phyloP scores from a whole-genome alignment of 2,329 filamentous ascomycete species.

The Calycina herbarum region DNA sequence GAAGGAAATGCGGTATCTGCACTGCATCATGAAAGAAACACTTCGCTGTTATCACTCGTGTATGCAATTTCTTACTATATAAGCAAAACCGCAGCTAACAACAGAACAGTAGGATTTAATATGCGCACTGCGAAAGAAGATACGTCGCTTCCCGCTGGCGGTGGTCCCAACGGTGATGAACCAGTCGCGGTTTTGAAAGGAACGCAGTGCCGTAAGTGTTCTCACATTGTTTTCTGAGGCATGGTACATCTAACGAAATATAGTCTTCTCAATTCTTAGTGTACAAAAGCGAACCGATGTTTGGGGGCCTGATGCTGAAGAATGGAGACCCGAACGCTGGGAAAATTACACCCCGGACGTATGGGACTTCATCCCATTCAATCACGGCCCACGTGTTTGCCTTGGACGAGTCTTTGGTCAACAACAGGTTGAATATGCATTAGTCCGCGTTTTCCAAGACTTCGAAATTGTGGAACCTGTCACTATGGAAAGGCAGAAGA shows the following conservation, averaged over 20 bases:
- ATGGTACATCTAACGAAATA: too few relatives aligned
- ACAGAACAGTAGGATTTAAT: too few relatives aligned
- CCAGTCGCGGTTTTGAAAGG: too few relatives aligned
- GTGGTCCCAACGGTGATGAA: too few relatives aligned
- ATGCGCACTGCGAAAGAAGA: too few relatives aligned
- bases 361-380: constrained; percentile 10
- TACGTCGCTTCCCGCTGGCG: too few relatives aligned
- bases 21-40: constrained; percentile 8
- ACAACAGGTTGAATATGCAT: not conserved
- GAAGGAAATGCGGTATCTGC: constrained; percentile 10
- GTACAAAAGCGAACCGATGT: not conserved
- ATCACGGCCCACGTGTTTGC: constrained; percentile 3
- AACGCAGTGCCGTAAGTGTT: too few relatives aligned
- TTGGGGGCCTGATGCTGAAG: constrained; percentile 37
- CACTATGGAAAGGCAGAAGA: constrained; percentile 6
- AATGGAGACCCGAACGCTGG: constrained; percentile 45
- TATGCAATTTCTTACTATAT: not conserved
- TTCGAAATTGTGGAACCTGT: not conserved
- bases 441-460: too few relatives aligned
- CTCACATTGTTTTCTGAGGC: too few relatives aligned
- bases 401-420: not conserved
- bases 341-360: constrained; percentile 27
- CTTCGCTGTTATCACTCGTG: constrained; percentile 6
- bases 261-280: too few relatives aligned
- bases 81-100: too few relatives aligned